These are phyloP conservation scores for Cenchrus fungigraminus DNA, from an alignment of 176 grass and related monocot species.

Conservation along the genomic window DNA sequence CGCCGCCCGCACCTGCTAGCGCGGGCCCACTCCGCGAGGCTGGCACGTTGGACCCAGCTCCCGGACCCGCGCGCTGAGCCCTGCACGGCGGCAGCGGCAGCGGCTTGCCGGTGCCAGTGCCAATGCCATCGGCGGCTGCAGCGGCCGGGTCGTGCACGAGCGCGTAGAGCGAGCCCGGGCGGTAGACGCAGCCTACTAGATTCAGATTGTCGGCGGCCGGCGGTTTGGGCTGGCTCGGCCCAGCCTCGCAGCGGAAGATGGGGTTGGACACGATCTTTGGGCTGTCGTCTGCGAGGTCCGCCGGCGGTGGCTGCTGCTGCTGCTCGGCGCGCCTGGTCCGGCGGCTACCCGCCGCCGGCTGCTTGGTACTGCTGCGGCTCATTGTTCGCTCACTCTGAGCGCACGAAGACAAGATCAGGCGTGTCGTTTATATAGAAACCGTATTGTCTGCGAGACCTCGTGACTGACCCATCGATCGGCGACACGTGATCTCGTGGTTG, in stretches of 20 bases:
- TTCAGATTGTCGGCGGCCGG: neutral
- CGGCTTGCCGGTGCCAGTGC: neutral
- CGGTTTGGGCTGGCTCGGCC: neutral
- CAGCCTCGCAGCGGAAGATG: conserved; percentile 20
- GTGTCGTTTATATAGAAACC: neutral
- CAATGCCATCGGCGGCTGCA: neutral
- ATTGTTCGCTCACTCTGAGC: neutral
- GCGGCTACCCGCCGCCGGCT: neutral
- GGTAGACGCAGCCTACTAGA: neutral
- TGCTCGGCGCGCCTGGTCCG: neutral
- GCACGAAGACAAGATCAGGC: neutral
- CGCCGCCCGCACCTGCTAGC: neutral
- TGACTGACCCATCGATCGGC: neutral
- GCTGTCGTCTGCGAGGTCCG: neutral
- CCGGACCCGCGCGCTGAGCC: neutral
- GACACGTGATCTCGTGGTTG: too few species aligned
- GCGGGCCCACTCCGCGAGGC: neutral
- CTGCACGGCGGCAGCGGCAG: conserved; percentile 34
- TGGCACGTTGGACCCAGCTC: neutral
- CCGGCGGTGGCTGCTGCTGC: too few species aligned
- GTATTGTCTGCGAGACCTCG: neutral
- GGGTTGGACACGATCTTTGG: conserved; percentile 36
- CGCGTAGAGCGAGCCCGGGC: neutral
- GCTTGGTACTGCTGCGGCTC: conserved; percentile 1
- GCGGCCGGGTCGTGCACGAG: neutral